phyloP scores from a whole-genome alignment of 208 protist genomes.

The Leishmania lainsoni region DNA sequence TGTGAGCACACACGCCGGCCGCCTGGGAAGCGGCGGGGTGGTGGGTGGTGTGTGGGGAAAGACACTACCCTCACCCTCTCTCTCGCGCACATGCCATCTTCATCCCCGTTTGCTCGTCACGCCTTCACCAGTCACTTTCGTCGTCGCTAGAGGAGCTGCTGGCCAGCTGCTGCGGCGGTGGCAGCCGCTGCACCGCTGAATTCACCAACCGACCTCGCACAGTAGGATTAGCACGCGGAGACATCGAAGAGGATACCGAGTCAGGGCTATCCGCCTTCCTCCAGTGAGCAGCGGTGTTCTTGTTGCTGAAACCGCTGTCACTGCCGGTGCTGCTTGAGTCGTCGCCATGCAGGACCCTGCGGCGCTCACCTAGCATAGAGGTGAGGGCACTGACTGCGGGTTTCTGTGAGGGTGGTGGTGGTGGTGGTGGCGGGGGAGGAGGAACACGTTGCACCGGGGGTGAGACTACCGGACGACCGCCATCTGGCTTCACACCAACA shows the following conservation, averaged over 20 bases:
- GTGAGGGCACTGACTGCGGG: constrained; percentile 1
- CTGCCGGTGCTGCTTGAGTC: constrained; percentile 14
- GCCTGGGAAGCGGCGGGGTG: neutral
- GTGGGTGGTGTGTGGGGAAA: neutral
- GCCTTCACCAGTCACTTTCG: constrained; percentile 22
- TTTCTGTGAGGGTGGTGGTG: neutral
- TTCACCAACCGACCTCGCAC: neutral
- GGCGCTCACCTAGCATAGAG: constrained; percentile 12
- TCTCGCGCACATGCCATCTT: neutral
- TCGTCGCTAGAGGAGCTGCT: constrained; percentile 4
- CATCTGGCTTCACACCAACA: neutral
- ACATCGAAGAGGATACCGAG: neutral
- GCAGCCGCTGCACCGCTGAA: neutral
- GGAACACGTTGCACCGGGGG: constrained; percentile 8
- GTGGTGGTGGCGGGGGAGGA: constrained; percentile 22
- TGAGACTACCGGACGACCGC: neutral
- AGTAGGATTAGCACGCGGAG: neutral
- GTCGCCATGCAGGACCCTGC: constrained; percentile 10
- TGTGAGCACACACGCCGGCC: neutral
- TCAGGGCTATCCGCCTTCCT: neutral
- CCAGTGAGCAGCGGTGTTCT: neutral
- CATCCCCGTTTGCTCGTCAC: neutral
- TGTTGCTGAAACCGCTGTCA: neutral
- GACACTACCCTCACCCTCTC: neutral
- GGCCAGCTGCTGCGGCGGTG: constrained; percentile 5